Conservation (phyloP, 805 yeast species). For the Starmerella apicola region DNA sequence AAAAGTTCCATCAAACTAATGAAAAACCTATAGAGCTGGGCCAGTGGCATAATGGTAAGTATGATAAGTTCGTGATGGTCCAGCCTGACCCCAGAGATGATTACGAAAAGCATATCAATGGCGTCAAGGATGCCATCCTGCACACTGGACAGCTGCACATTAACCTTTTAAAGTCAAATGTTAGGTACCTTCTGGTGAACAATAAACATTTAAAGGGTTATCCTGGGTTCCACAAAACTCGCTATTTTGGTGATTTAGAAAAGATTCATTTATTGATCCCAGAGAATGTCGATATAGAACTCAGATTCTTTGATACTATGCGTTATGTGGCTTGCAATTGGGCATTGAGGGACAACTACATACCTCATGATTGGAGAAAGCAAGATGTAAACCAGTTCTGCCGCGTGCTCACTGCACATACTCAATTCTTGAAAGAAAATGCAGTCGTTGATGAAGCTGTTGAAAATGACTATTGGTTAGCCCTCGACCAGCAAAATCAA, state of each 20-base stretch:
- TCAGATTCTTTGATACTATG: constrained; percentile 6
- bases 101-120: constrained; percentile 20
- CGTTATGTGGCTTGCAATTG: constrained; percentile 10
- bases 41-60: constrained; percentile 4
- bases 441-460: not conserved
- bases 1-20: constrained; percentile 43
- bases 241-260: not conserved
- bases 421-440: constrained; percentile 10
- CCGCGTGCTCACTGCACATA: constrained; percentile 2
- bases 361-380: constrained; percentile 5
- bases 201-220: no score
- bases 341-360: constrained; percentile 2
- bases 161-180: constrained; percentile 13
- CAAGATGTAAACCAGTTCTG: constrained; percentile 5
- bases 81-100: constrained; percentile 58
- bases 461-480: not conserved
- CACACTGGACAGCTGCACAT: constrained; percentile 9
- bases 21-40: constrained; percentile 30
- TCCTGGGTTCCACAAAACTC: not conserved
- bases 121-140: no score
- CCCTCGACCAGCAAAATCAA: not conserved
- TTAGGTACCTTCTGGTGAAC: constrained; percentile 5
- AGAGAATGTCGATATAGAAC: constrained; percentile 6
- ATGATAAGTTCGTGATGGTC: constrained; percentile 36
- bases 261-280: not conserved